phyloP scores from a whole-genome alignment of 73 alveolate genomes.

The Paramecium biaurelia region DNA sequence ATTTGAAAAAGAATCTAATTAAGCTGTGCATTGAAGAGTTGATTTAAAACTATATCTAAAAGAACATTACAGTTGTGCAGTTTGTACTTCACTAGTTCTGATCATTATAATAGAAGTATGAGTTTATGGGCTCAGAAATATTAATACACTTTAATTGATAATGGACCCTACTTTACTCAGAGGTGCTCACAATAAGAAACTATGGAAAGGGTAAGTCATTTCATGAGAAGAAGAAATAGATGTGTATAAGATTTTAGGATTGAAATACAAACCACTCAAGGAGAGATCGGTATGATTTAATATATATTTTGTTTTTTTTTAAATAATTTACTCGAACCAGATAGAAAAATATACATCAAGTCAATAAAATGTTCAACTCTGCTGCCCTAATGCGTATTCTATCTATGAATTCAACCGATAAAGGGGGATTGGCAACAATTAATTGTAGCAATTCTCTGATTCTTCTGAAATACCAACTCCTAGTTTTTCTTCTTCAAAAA shows the following conservation, averaged over 20 bases:
- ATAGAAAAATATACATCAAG: background rate
- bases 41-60: conserved; percentile 92
- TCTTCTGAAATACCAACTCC: background rate
- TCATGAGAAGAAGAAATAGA: conserved; percentile 90
- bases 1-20: conserved; percentile 70
- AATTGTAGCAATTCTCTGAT: background rate
- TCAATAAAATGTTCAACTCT: background rate
- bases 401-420: background rate
- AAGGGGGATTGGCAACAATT: background rate
- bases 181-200: conserved; percentile 53
- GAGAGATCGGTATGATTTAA: conserved; percentile 87
- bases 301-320: background rate
- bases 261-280: conserved; percentile 83
- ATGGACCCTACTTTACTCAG: conserved; percentile 78
- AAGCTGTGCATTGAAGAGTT: conserved; percentile 80
- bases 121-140: conserved; percentile 86
- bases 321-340: background rate
- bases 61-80: conserved; percentile 85
- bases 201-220: conserved; percentile 66
- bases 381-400: background rate
- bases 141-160: conserved; percentile 87
- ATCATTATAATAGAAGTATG: conserved; percentile 88
- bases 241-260: conserved; percentile 76
- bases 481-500: background rate
- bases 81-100: conserved; percentile 96